Base-by-base conservation (phyloP, 176 grass and related monocot genomes). In the Echinochloa phyllopogon region DNA sequence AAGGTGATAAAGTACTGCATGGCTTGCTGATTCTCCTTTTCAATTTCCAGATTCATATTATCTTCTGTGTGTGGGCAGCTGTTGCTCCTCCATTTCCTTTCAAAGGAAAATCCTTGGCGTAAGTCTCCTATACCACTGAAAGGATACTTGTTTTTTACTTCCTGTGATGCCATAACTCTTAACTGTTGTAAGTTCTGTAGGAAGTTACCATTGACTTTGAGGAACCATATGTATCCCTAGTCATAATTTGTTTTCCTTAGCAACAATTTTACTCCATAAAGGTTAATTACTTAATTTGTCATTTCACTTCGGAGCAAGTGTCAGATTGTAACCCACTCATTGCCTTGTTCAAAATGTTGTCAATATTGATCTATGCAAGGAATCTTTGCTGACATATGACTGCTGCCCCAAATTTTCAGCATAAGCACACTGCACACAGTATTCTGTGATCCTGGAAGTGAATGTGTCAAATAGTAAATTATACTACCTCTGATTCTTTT, bases 71-170 rank as follows among this genome's bases (percentile, higher is more conserved):
- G 60, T 96, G 87, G 91, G 74, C 96, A 71, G 96, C 96, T 38
- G 89, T 99, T 13, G 92, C 96, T 80, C 94, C 96, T 39, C 90
- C 96, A 78, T 88, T 99, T 60, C 86, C 94, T 90, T 99, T 99
- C 82, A 99, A 99, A 85, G 94, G 96, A 60, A 99, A 99, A 81
- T 99, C 94, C 79, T 85, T 99, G 75, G 91, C 94, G 94, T 99
- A 91, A 94, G 96, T 90, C 7, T 86, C 11, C 0, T 21, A 53
- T 77, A 27, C 44, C 77, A 62, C 10, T 74, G 64, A 69, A 69
- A 61, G 21, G 13, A 77, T 86, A 40, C 38, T 66, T 75, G 16
- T 67, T 33, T 57, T 72, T 36, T 59, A 74, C 68, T 74, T 42
- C 41, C 29, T 72, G 72, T 24, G 24, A 66, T 73, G 27, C 45